Evolutionary conservation across 768 basidiomycete genomes (phyloP).

Genomic region (Rhodotorula graminis): DNA sequence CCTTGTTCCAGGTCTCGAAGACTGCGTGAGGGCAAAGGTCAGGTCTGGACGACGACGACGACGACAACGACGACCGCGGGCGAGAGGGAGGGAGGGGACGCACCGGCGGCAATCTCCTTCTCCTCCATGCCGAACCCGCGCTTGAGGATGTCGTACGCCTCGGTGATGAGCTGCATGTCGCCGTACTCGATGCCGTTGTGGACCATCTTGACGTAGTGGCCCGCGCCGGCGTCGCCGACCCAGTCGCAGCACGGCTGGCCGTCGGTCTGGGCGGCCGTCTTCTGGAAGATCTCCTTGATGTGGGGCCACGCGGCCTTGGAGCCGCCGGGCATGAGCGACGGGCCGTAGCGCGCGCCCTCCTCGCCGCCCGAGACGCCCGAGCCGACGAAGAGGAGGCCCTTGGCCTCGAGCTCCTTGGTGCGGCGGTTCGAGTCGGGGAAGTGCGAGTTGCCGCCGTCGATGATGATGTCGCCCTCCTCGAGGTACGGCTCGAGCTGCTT

Average conservation of each 20-base stretch:
- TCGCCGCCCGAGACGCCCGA: slow-evolving; percentile 99
- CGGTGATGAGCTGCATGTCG: slow-evolving; percentile 99
- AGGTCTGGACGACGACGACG: too few species aligned
- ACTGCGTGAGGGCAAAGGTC: slow-evolving; percentile 49
- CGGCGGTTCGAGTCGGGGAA: slow-evolving; percentile 98
- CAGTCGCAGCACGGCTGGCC: slow-evolving; percentile 98
- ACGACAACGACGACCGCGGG: not conserved
- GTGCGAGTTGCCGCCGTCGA: slow-evolving; percentile 99
- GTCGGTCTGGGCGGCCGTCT: slow-evolving; percentile 86
- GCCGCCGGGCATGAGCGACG: slow-evolving; percentile 99
- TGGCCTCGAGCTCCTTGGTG: slow-evolving; percentile 81
- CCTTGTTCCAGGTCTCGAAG: slow-evolving; percentile 93
- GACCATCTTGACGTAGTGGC: slow-evolving; percentile 95
- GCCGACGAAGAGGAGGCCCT: slow-evolving; percentile 94
- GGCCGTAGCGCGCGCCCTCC: slow-evolving; percentile 94
- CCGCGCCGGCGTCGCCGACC: slow-evolving; percentile 79
- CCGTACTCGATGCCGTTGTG: slow-evolving; percentile 86
- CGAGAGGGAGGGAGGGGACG: not conserved
- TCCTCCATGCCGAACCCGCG: slow-evolving; percentile 83
- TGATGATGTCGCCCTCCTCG: slow-evolving; percentile 95
- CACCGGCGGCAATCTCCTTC: slow-evolving; percentile 73
- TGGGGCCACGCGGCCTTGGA: slow-evolving; percentile 86
- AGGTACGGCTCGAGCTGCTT: slow-evolving; percentile 77
- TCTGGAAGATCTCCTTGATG: slow-evolving; percentile 99
- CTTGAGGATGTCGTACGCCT: slow-evolving; percentile 98